Conservation (phyloP, 805 yeast species). For the Metschnikowia lachancei region DNA sequence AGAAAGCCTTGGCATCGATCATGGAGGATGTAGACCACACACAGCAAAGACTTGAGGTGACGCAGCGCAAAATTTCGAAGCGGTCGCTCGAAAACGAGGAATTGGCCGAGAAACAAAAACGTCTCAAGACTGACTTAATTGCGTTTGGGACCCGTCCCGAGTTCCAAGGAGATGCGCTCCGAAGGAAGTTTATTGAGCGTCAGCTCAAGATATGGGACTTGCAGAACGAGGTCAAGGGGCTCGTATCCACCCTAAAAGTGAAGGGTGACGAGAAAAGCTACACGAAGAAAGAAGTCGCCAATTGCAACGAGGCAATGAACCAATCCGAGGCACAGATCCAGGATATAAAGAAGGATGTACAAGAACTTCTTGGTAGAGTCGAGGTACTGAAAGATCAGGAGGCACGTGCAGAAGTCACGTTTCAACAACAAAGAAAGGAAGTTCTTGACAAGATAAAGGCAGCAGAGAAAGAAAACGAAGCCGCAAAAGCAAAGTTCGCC, state of each 20-base stretch:
- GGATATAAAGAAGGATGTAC: conserved; percentile 21
- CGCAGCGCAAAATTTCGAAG: conserved; percentile 32
- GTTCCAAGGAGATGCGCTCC: conserved; percentile 19
- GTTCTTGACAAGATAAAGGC: conserved; percentile 21
- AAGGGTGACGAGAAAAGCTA: conserved; percentile 60
- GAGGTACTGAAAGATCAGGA: conserved; percentile 23
- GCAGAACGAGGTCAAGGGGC: conserved; percentile 43
- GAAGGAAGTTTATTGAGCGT: conserved; percentile 29
- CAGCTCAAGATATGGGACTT: conserved; percentile 46
- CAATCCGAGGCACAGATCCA: conserved; percentile 41
- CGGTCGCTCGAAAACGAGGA: conserved; percentile 32
- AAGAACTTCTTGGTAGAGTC: conserved; percentile 21
- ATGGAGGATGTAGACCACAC: conserved; percentile 45
- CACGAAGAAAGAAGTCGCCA: conserved; percentile 55
- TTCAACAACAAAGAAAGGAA: conserved; percentile 22
- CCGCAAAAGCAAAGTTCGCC: conserved; percentile 28
- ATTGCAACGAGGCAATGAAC: conserved; percentile 48
- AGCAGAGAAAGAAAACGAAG: conserved; percentile 25
- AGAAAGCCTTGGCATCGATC: conserved; percentile 45
- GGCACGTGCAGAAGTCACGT: conserved; percentile 20
- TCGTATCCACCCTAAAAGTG: conserved; percentile 45
- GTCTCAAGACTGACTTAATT: conserved; percentile 28
- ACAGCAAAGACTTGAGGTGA: conserved; percentile 33
- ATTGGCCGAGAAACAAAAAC: conserved; percentile 24
- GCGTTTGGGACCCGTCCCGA: conserved; percentile 26